phyloP scores from a whole-genome alignment of 768 basidiomycete species.

The Mycena pura region DNA sequence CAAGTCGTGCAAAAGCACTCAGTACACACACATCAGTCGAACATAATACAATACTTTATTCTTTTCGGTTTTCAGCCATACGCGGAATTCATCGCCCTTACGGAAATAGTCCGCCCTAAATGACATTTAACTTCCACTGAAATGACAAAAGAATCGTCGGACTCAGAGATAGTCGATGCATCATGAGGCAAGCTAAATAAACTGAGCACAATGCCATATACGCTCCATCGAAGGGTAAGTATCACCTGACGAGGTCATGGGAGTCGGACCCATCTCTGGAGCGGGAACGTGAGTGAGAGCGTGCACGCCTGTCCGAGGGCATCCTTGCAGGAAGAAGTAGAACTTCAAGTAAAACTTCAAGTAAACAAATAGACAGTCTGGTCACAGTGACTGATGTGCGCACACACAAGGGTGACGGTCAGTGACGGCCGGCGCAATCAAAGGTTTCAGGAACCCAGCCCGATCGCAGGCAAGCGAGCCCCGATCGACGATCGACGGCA shows the following conservation, averaged over 20 bases:
- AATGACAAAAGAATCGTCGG: no score
- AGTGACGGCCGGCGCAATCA: no score
- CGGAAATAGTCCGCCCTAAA: conserved; percentile 94
- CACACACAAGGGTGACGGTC: no score
- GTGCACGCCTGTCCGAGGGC: conserved; percentile 39
- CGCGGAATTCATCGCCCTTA: conserved; percentile 84
- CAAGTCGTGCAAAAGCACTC: conserved; percentile 59
- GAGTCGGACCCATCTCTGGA: conserved; percentile 50
- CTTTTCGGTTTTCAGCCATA: conserved; percentile 82
- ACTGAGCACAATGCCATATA: neutral
- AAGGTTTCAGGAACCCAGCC: no score
- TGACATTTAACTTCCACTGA: no score
- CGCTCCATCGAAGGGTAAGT: neutral
- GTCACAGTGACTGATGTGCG: no score
- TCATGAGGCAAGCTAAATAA: conserved; percentile 52
- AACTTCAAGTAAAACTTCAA: no score
- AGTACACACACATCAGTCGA: neutral
- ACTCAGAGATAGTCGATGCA: conserved; percentile 71
- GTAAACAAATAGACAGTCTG: no score
- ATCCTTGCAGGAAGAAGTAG: no score
- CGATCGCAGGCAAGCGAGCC: no score
- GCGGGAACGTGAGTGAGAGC: conserved; percentile 42
- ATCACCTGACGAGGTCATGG: conserved; percentile 37
- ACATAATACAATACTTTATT: conserved; percentile 42
- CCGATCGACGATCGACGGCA: no score